Percentiles rank a stretch among this genome's conserved stretches.
Evolutionary conservation across 2,329 filamentous ascomycete species (phyloP).

Genomic region (Sclerotinia sclerotiorum): DNA sequence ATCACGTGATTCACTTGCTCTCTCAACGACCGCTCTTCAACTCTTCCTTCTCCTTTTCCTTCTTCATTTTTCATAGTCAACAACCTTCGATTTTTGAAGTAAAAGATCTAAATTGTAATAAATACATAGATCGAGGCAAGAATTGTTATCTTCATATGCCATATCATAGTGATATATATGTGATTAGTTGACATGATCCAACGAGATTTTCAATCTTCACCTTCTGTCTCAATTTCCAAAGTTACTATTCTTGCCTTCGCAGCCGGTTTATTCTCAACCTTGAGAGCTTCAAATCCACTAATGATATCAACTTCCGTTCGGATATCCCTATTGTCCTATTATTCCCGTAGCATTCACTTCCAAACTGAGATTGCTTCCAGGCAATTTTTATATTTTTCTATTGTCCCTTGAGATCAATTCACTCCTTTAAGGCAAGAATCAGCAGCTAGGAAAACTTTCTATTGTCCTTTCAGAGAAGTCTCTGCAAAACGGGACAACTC

Average conservation of each 20-base stretch:
- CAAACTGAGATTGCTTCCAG: not conserved
- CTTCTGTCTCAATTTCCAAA: not conserved
- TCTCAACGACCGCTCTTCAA: not conserved
- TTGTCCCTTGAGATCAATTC: not conserved
- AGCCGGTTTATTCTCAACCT: not conserved
- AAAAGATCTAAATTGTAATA: not conserved
- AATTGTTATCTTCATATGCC: too few species aligned
- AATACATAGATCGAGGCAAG: not conserved
- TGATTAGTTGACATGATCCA: too few species aligned
- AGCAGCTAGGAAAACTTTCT: not conserved
- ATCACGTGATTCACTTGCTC: not conserved
- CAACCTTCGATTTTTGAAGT: too few species aligned
- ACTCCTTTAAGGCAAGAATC: not conserved
- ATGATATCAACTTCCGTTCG: not conserved
- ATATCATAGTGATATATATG: not conserved
- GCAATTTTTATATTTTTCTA: slow-evolving; percentile 1
- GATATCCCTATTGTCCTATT: not conserved
- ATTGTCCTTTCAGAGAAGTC: slow-evolving; percentile 1
- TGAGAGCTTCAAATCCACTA: not conserved
- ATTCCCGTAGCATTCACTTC: not conserved
- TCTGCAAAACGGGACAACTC: not conserved
- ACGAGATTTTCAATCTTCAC: not conserved
- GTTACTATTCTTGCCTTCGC: not conserved
- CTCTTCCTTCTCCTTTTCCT: not conserved
- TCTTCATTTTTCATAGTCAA: not conserved